A percentile compares a stretch with the other conserved stretches of the same genome.
Conservation (phyloP, 257 asterid species). For the Perilla frutescens region DNA sequence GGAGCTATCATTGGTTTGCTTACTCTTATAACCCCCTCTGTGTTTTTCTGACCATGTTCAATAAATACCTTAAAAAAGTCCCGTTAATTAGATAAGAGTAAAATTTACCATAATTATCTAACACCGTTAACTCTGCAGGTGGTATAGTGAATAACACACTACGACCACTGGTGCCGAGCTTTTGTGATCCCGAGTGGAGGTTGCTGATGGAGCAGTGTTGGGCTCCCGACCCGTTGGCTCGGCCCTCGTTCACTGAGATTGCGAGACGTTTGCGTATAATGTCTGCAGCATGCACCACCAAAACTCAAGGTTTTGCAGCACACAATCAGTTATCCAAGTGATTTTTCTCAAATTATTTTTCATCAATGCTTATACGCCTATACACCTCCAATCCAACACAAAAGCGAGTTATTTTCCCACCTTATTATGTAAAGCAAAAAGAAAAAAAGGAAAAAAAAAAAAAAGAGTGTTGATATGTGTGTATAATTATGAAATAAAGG, state of each 20-base stretch:
- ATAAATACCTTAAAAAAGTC: no score
- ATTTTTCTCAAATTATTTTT: slow-evolving; percentile 21
- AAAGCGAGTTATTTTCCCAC: background rate
- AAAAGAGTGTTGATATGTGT: slow-evolving; percentile 3
- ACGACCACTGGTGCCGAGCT: slow-evolving; percentile 81
- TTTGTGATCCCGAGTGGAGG: slow-evolving; percentile 80
- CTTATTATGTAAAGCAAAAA: slow-evolving; percentile 19
- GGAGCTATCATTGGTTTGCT: slow-evolving; percentile 91
- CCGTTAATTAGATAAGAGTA: no score
- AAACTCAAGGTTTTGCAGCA: slow-evolving; percentile 46
- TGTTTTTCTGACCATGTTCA: no score
- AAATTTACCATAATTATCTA: no score
- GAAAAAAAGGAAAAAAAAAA: no score
- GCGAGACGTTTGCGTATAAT: slow-evolving; percentile 76
- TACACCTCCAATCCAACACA: background rate
- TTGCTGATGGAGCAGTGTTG: slow-evolving; percentile 94
- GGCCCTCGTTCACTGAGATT: slow-evolving; percentile 87
- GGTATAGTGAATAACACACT: slow-evolving; percentile 89
- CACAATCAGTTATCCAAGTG: slow-evolving; percentile 56
- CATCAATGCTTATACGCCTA: background rate
- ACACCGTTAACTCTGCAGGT: slow-evolving; percentile 49
- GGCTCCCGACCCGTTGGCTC: slow-evolving; percentile 85
- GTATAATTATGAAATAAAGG: background rate
- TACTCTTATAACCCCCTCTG: background rate
- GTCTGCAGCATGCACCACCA: slow-evolving; percentile 56